Percentiles rank a stretch among this genome's conserved stretches.
Conservation (phyloP, 2,329 filamentous ascomycete genomes). For the Exophiala aquamarina region DNA sequence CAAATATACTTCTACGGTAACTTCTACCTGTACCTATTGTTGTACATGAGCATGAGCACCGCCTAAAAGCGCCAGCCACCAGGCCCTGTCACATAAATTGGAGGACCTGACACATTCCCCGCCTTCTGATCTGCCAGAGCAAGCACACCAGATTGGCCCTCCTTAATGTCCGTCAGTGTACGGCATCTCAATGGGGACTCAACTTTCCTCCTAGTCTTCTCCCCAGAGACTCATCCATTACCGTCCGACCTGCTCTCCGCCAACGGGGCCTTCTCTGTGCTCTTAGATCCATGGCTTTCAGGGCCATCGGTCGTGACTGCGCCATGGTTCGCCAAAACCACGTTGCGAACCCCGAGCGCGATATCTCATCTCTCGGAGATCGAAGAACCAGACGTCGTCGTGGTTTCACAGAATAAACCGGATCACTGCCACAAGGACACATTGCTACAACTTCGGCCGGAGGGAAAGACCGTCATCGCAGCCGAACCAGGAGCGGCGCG, state of each 20-base stretch:
- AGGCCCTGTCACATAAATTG: too few species aligned
- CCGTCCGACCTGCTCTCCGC: slow-evolving; percentile 14
- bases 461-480: slow-evolving; percentile 61
- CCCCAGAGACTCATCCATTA: slow-evolving; percentile 16
- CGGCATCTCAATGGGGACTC: slow-evolving; percentile 33
- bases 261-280: slow-evolving; percentile 55
- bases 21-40: too few species aligned
- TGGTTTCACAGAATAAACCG: slow-evolving; percentile 62
- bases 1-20: too few species aligned
- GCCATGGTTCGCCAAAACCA: slow-evolving; percentile 60
- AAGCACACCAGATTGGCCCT: too few species aligned
- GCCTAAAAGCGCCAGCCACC: too few species aligned
- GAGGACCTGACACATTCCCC: too few species aligned
- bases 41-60: too few species aligned
- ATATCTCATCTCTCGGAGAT: slow-evolving; percentile 59
- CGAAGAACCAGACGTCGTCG: slow-evolving; percentile 55
- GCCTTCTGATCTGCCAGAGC: too few species aligned
- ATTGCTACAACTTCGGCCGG: slow-evolving; percentile 60
- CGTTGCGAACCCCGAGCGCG: slow-evolving; percentile 56
- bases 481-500: slow-evolving; percentile 66
- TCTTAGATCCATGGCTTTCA: slow-evolving; percentile 71
- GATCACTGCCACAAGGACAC: slow-evolving; percentile 73
- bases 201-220: slow-evolving; percentile 35
- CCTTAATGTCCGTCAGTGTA: slow-evolving; percentile 25
- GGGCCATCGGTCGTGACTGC: slow-evolving; percentile 62